These are phyloP conservation scores for Phytopythium cucurbitacearum DNA, from an alignment of 352 stramenopile species.

Conservation along the genomic window DNA sequence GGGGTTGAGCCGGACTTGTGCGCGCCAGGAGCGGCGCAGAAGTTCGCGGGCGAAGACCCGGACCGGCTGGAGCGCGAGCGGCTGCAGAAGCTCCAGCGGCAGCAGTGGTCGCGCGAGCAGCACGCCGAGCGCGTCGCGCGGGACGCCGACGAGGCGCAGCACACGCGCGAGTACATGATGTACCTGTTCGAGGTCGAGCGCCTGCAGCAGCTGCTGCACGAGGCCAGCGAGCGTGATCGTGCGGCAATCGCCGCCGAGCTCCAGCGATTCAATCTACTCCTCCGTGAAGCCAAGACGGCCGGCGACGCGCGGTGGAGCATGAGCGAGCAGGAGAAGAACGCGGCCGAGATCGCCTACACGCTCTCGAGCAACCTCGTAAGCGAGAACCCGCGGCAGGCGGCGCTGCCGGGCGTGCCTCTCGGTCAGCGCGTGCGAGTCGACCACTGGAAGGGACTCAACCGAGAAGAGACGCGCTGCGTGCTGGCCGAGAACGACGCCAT, in stretches of 20 bases:
- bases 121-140: conserved; percentile 41
- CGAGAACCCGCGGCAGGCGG: conserved; percentile 59
- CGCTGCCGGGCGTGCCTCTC: conserved; percentile 26
- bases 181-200: conserved; percentile 55
- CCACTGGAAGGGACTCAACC: conserved; percentile 75
- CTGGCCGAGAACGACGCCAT: conserved; percentile 59
- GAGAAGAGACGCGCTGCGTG: conserved; percentile 46
- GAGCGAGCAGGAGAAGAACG: conserved; percentile 45
- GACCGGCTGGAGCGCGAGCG: conserved; percentile 47
- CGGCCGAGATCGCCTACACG: conserved; percentile 54
- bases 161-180: conserved; percentile 30
- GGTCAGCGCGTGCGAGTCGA: conserved; percentile 68
- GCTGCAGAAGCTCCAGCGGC: conserved; percentile 61
- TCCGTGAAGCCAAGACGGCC: conserved; percentile 40
- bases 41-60: conserved; percentile 65
- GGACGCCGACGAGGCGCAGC: conserved; percentile 33
- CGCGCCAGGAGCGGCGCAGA: conserved; percentile 51
- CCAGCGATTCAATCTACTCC: conserved; percentile 49
- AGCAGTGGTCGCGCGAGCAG: conserved; percentile 64
- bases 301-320: conserved; percentile 23
- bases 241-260: conserved; percentile 40
- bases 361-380: conserved; percentile 63
- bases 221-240: conserved; percentile 46
- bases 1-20: conserved; percentile 56
- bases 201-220: conserved; percentile 52